Base-by-base conservation (phyloP, 2,329 filamentous ascomycete genomes). In the Diaporthe sp. region DNA sequence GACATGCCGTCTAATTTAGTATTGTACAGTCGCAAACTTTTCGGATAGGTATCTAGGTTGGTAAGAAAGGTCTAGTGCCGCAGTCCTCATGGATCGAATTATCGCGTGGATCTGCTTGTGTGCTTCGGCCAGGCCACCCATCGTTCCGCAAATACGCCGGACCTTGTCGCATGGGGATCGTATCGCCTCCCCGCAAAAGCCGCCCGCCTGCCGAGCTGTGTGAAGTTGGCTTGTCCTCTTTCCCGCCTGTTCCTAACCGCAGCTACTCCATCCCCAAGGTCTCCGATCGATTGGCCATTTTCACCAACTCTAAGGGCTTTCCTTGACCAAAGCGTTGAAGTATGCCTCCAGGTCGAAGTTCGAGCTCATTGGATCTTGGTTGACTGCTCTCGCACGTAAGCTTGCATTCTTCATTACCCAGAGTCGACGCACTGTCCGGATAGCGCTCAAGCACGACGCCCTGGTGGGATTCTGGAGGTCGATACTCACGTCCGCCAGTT, bases 301-400 rank as follows among this genome's bases (percentile, higher is more conserved):
- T 78, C 70, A 76, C 77, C 74, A 70, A 39, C 78, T 57, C 85
- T 87, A 90, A 80, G 88, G 84, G 82, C 85, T 90, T 82, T 89
- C 84, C 83, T 88, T 85, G 79, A 85, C 81, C 81, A 95, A 86
- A 81, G 91, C 89, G 82, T 91, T 90, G 85, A 98, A 87, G 85
- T 92, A 95, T 81, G 94, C 92, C 89, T 98, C 96, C 81, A 98
- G 90, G 85, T 99, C 96, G 88, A 98, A 98, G 83, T 95, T 95
- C 83, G 95, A 92, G 88, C 97, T 92, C 83, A 93, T 91, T 77
- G 93, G 93, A 87, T 98, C 83, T 79, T 82, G 81, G 80, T 81
- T 81, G 71, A 82, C 83, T 85, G 63, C 22, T 28, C 58, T 47
- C 83, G 82, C 79, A 82, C 82, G 75, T 83, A 78, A 77, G 76